These are phyloP conservation scores for Phytophthora aleatoria DNA, from an alignment of 352 stramenopile species.

Conservation along the genomic window DNA sequence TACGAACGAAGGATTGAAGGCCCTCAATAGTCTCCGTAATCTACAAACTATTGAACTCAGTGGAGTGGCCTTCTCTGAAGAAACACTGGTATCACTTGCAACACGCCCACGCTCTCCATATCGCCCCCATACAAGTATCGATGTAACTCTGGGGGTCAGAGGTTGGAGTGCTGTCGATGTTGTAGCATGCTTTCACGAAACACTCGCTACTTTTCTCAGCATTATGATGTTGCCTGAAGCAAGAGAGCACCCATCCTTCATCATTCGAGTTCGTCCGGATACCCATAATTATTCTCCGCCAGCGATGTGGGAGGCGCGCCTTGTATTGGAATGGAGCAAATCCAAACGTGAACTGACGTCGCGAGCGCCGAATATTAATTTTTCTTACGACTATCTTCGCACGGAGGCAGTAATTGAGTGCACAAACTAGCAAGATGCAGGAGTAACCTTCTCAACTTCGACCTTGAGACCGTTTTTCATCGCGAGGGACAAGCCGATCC, in stretches of 20 bases:
- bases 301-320: background rate
- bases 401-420: background rate
- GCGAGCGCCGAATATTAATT: background rate
- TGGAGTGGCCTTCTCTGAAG: background rate
- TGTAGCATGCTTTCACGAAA: background rate
- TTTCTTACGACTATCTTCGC: background rate
- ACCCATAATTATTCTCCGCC: background rate
- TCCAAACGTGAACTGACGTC: background rate
- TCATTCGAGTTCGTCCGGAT: background rate
- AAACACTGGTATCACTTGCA: background rate
- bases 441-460: background rate
- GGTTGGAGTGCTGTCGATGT: background rate
- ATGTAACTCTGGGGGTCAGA: background rate
- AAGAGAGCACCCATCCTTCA: background rate
- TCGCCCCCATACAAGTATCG: background rate
- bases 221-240: background rate
- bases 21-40: background rate
- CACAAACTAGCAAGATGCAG: background rate
- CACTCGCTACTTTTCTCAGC: background rate
- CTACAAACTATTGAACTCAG: background rate
- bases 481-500: conserved; percentile 31
- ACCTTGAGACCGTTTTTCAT: conserved; percentile 37
- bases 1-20: background rate
- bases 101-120: background rate
- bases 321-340: background rate